Conservation (phyloP, 2,329 filamentous ascomycete genomes). For the Ascochyta lentis region DNA sequence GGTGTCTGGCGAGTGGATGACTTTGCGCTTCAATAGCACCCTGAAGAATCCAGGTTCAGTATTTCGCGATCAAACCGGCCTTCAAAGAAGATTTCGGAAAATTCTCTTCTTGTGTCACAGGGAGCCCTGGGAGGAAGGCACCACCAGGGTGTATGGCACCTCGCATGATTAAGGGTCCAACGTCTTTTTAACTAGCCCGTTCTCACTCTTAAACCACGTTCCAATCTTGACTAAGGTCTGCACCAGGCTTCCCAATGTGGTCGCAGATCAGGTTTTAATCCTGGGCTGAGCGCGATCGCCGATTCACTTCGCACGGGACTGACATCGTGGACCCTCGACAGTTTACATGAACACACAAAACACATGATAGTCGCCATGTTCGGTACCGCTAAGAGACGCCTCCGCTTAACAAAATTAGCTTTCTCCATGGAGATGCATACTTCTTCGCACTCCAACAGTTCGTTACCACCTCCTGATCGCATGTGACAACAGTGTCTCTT, state of each 20-base stretch:
- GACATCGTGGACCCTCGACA: slow-evolving; percentile 3
- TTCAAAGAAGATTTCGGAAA: background rate
- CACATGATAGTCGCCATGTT: background rate
- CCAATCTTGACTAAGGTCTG: slow-evolving; percentile 17
- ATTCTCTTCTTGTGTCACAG: slow-evolving; percentile 6
- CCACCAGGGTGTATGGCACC: slow-evolving; percentile 8
- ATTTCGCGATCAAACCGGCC: background rate
- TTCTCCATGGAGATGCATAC: background rate
- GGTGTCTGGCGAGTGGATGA: background rate
- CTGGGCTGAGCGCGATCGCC: slow-evolving; percentile 22
- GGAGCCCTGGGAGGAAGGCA: slow-evolving; percentile 10
- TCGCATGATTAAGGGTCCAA: slow-evolving; percentile 2
- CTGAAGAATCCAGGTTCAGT: background rate
- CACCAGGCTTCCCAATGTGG: slow-evolving; percentile 10
- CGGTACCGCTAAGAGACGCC: background rate
- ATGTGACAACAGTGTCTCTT: slow-evolving; percentile 4
- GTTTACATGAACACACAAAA: slow-evolving; percentile 1
- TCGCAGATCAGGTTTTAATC: slow-evolving; percentile 17
- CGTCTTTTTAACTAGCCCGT: slow-evolving; percentile 2
- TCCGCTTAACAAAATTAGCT: background rate
- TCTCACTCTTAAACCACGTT: slow-evolving; percentile 2
- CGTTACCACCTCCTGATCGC: background rate
- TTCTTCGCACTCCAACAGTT: background rate
- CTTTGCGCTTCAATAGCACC: background rate
- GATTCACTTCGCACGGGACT: slow-evolving; percentile 15